Evolutionary conservation across 257 asterid genomes (phyloP).

Genomic region (Oldenlandia corymbosa): DNA sequence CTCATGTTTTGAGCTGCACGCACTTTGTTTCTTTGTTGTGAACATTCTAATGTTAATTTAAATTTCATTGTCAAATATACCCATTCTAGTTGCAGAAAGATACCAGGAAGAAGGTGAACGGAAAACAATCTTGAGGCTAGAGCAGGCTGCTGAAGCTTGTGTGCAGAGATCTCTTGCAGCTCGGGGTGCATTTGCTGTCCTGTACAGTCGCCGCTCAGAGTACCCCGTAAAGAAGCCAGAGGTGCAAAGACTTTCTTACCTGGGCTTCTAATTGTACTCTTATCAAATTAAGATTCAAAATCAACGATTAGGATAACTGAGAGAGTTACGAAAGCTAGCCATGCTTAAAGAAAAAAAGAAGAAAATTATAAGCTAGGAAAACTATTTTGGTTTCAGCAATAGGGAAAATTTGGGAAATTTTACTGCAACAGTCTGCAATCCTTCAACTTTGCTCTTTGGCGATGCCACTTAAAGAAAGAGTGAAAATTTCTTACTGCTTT

Average conservation of each 20-base stretch:
- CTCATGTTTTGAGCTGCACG: neutral
- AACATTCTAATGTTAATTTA: constrained; percentile 4
- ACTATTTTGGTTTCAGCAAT: neutral
- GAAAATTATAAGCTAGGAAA: neutral
- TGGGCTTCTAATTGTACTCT: neutral
- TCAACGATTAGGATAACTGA: neutral
- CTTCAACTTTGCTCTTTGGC: neutral
- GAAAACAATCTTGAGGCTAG: constrained; percentile 65
- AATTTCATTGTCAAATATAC: constrained; percentile 4
- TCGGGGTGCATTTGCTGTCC: constrained; percentile 64
- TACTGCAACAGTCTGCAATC: neutral
- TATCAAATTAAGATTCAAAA: neutral
- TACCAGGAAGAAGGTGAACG: constrained; percentile 40
- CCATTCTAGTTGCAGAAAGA: constrained; percentile 42
- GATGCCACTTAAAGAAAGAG: neutral
- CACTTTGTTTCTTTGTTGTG: neutral
- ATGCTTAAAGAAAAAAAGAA: neutral
- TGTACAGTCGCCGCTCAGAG: constrained; percentile 43
- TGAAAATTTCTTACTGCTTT: neutral
- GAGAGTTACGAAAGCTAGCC: neutral
- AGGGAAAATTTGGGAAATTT: too few species aligned
- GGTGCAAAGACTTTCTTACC: constrained; percentile 32
- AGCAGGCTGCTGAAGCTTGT: constrained; percentile 60
- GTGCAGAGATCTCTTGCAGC: constrained; percentile 50
- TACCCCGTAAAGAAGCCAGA: constrained; percentile 63